Percentiles rank a stretch among this genome's conserved stretches.
These are phyloP conservation scores for Achlya hypogyna DNA, from an alignment of 352 stramenopile species.

Conservation along the genomic window DNA sequence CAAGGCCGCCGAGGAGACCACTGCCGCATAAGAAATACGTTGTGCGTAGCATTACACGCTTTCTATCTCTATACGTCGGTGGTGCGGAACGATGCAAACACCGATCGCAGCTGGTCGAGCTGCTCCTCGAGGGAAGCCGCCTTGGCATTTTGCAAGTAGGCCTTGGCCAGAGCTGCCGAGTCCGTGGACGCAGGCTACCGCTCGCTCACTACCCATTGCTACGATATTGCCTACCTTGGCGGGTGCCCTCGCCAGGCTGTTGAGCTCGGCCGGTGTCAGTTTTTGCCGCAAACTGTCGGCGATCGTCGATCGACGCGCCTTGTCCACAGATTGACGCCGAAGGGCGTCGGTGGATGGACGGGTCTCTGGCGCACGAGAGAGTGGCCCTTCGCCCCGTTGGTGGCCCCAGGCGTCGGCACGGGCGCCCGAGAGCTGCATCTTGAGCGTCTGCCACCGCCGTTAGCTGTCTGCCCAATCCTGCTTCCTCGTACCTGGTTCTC, in stretches of 20 bases:
- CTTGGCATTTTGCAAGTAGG: neutral
- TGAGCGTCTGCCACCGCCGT: neutral
- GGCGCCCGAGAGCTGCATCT: neutral
- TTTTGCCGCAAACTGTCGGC: neutral
- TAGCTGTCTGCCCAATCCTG: neutral
- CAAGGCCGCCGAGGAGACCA: neutral
- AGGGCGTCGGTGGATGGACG: too few species aligned
- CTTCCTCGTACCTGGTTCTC: slow-evolving; percentile 12
- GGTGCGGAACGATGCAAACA: slow-evolving; percentile 19
- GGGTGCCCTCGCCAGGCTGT: neutral
- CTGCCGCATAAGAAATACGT: neutral
- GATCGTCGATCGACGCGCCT: neutral
- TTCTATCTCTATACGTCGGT: slow-evolving; percentile 7
- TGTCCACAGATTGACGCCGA: too few species aligned
- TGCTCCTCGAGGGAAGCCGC: slow-evolving; percentile 4
- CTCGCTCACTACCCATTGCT: too few species aligned
- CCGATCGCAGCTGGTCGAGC: slow-evolving; percentile 2
- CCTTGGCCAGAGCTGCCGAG: slow-evolving; percentile 3
- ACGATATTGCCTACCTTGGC: neutral
- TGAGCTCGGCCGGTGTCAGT: neutral
- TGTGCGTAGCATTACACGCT: neutral
- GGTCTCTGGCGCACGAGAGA: neutral
- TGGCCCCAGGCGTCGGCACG: neutral
- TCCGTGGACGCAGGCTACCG: neutral
- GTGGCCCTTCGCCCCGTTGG: neutral